Percentiles rank a stretch among this genome's conserved stretches.
phyloP scores from a whole-genome alignment of 2,329 filamentous ascomycete genomes.

The Lachnellula arida region DNA sequence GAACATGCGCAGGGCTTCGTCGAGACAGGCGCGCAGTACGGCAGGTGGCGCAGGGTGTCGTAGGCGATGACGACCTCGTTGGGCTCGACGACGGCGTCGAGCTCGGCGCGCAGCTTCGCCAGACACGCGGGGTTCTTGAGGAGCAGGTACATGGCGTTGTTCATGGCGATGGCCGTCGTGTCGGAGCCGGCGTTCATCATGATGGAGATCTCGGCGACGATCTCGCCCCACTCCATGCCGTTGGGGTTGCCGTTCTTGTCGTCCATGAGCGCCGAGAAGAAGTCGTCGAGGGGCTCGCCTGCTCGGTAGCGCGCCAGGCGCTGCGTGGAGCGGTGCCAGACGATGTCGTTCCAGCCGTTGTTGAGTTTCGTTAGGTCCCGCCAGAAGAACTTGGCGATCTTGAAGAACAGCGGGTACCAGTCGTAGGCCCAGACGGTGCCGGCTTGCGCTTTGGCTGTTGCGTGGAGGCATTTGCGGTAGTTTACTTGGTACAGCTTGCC shows the following conservation, averaged over 20 bases:
- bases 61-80: constrained; percentile 44
- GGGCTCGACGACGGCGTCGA: constrained; percentile 41
- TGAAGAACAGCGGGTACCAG: constrained; percentile 45
- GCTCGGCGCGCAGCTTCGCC: constrained; percentile 39
- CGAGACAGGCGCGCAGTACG: constrained; percentile 48
- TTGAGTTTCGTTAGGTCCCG: constrained; percentile 36
- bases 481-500: constrained; percentile 42
- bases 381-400: constrained; percentile 44
- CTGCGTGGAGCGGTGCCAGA: constrained; percentile 40
- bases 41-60: constrained; percentile 46
- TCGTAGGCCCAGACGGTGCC: constrained; percentile 46
- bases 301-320: constrained; percentile 42
- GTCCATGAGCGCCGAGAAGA: constrained; percentile 53
- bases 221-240: constrained; percentile 52
- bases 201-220: constrained; percentile 50
- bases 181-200: constrained; percentile 47
- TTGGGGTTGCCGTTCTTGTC: constrained; percentile 38
- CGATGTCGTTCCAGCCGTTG: constrained; percentile 43
- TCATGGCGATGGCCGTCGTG: constrained; percentile 48
- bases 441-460: constrained; percentile 46
- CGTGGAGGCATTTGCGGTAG: constrained; percentile 48
- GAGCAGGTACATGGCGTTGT: constrained; percentile 49
- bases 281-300: constrained; percentile 54
- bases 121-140: constrained; percentile 42
- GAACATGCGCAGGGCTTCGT: constrained; percentile 44